These are phyloP conservation scores for Phytophthora constricta DNA, from an alignment of 352 stramenopile species.

Conservation along the genomic window DNA sequence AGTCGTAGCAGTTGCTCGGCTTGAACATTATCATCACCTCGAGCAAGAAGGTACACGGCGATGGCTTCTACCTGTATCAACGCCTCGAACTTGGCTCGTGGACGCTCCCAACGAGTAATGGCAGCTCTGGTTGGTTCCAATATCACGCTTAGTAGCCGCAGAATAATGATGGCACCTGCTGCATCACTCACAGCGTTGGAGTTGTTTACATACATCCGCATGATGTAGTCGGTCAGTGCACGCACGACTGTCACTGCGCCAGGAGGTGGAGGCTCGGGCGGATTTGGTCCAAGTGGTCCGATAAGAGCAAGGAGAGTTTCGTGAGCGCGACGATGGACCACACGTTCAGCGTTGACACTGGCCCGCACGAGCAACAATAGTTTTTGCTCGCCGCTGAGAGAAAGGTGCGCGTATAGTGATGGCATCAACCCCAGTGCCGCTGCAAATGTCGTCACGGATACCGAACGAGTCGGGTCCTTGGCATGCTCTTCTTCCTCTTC, in stretches of 20 bases:
- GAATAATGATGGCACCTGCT: conserved; percentile 33
- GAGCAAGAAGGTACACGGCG: conserved; percentile 60
- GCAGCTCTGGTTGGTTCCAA: conserved; percentile 28
- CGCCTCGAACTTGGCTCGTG: conserved; percentile 45
- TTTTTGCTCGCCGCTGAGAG: conserved; percentile 71
- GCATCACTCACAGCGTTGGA: conserved; percentile 17
- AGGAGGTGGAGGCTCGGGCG: conserved; percentile 17
- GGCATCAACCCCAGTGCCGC: conserved; percentile 49
- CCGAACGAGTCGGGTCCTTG: conserved; percentile 55
- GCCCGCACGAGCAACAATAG: conserved; percentile 59
- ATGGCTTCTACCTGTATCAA: conserved; percentile 72
- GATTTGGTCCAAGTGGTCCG: conserved; percentile 8
- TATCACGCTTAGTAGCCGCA: conserved; percentile 45
- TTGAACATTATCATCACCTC: conserved; percentile 43
- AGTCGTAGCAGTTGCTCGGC: conserved; percentile 37
- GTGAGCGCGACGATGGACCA: conserved; percentile 49
- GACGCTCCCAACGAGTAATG: conserved; percentile 44
- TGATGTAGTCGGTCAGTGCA: conserved; percentile 65
- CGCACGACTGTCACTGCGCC: conserved; percentile 49
- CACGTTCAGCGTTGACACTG: conserved; percentile 51
- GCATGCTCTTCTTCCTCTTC: conserved; percentile 21
- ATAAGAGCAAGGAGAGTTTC: conserved; percentile 47
- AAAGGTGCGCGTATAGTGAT: conserved; percentile 52
- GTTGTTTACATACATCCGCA: conserved; percentile 53
- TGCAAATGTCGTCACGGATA: conserved; percentile 64